Evolutionary conservation across 164 flowering plant species (phyloP), one percentile per base, ranked within the genome.

Genomic region (Saururus chinensis): DNA sequence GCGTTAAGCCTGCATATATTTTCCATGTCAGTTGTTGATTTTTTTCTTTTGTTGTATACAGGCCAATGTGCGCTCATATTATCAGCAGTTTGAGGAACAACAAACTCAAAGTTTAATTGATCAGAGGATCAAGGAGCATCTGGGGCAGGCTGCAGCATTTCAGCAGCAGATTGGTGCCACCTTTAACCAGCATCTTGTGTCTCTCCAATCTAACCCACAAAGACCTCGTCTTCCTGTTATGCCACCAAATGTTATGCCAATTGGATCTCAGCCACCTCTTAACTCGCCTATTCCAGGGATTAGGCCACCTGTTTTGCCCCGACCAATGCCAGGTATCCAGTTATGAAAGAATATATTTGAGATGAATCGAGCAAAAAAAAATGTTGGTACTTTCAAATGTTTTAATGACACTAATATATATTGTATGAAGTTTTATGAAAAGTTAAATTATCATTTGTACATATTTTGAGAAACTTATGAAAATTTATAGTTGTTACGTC

Each of bases 1-100:
- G 12, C 16, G 45, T 30, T 11, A 7, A 11, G 23, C 0, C 51
- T 56, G 41, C 54, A 45, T 48, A 20, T 60, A 7, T 59, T 41
- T 40, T 6, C 10, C 21, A 7, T 6, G 20, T 10, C 48, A 40
- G 48, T 45, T 59, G 23, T 37, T 59, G 20, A 35, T 16, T 40
- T 59, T 41, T 37, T 60, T 30, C 1, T 1, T 19, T 51, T 61
- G 17, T 24, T 13, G 48, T 23, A 17, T 74, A 49, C 75, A 93
- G 98, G 98, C 96, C 68, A 91, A 91, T 78, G 96, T 91, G 51
- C 74, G 98, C 49, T 40, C 74, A 22, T 95, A 95, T 68, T 95
- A 95, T 80, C 96, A 87, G 73, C 92, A 91, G 53, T 89, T 85
- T 74, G 99, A 91, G 73, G 90, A 85, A 70, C 96, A 95, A 69